Conservation (phyloP, 257 asterid genomes). For the Fraxinus cuspidata region DNA sequence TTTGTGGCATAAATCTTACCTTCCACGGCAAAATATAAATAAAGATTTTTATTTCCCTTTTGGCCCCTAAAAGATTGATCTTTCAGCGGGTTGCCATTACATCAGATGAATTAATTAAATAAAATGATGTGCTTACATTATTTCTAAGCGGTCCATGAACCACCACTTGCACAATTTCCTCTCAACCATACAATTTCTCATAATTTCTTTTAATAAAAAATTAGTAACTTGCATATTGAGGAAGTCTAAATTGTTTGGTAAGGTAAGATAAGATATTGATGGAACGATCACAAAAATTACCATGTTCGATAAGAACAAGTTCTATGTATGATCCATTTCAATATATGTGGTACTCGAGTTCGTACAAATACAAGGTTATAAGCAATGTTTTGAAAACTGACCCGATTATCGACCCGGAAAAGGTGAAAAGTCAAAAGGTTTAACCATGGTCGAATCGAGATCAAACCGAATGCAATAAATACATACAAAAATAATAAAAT, state of each 20-base stretch:
- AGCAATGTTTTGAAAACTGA: too few species aligned
- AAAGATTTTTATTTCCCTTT: background rate
- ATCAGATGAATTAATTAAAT: background rate
- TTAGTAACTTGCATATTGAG: background rate
- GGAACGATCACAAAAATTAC: background rate
- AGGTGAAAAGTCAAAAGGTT: too few species aligned
- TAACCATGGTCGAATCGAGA: too few species aligned
- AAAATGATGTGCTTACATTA: background rate
- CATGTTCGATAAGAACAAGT: background rate
- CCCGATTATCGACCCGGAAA: too few species aligned
- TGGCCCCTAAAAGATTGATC: background rate
- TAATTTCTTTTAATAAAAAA: background rate
- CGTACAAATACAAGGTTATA: too few species aligned
- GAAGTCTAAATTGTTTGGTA: background rate
- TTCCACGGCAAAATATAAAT: background rate
- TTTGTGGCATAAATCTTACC: background rate
- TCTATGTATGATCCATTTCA: too few species aligned
- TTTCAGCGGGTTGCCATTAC: background rate
- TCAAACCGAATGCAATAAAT: too few species aligned
- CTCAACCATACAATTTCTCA: background rate
- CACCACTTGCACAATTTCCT: background rate
- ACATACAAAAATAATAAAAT: too few species aligned
- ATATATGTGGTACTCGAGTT: background rate
- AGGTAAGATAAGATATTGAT: background rate
- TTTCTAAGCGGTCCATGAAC: background rate